phyloP scores from a whole-genome alignment of 2,329 filamentous ascomycete species.

The Erysiphe neolycopersici region DNA sequence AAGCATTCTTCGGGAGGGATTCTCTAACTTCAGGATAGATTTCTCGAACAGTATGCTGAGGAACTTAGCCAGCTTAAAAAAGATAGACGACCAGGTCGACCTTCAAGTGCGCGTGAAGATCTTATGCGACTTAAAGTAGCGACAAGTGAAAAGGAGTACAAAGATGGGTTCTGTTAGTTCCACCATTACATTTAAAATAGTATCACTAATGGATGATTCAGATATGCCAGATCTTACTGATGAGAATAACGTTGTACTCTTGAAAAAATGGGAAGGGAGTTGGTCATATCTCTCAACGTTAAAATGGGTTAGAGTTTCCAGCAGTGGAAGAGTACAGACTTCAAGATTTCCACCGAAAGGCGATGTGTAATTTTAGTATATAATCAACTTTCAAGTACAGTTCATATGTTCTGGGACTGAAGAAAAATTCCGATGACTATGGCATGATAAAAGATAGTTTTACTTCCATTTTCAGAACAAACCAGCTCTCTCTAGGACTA shows the following conservation, averaged over 20 bases:
- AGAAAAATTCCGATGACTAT: too few species aligned
- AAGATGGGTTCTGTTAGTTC: conserved; percentile 52
- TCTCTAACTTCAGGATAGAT: conserved; percentile 18
- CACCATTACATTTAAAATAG: not conserved
- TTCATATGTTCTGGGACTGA: too few species aligned
- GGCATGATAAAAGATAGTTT: too few species aligned
- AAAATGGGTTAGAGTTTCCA: conserved; percentile 49
- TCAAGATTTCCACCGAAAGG: conserved; percentile 56
- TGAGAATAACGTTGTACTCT: conserved; percentile 31
- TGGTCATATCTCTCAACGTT: conserved; percentile 59
- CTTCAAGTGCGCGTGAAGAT: conserved; percentile 52
- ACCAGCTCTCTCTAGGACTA: too few species aligned
- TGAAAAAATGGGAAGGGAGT: conserved; percentile 55
- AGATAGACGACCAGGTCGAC: conserved; percentile 49
- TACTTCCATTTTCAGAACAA: too few species aligned
- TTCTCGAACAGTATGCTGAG: conserved; percentile 41
- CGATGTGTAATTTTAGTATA: conserved; percentile 1
- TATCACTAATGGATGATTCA: conserved; percentile 11
- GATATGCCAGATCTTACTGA: conserved; percentile 51
- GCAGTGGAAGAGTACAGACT: conserved; percentile 33
- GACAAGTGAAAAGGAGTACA: conserved; percentile 51
- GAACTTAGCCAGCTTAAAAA: conserved; percentile 40
- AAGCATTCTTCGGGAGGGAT: conserved; percentile 15
- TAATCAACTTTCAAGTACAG: not conserved
- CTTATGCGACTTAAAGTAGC: conserved; percentile 45